Percentiles rank a stretch among this genome's conserved stretches.
Conservation (phyloP, 1,284 basidiomycete genomes). For the Cutaneotrichosporon dermatis region DNA sequence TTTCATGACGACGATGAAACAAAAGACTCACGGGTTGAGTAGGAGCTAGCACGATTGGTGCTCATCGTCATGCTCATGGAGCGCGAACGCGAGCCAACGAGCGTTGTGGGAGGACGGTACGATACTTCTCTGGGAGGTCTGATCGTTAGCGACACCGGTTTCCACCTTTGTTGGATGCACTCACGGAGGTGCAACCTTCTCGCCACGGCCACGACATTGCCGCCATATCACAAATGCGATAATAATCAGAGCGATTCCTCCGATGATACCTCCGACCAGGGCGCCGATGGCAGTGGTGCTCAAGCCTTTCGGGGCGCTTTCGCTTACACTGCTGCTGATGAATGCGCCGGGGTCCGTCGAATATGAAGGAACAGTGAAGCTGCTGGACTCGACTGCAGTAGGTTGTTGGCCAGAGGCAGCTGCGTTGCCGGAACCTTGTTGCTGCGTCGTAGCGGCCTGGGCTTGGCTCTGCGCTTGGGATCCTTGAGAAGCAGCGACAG, state of each 20-base stretch:
- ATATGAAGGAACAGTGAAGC: constrained; percentile 12
- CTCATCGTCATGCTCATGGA: constrained; percentile 9
- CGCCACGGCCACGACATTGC: constrained; percentile 27
- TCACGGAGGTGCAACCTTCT: constrained; percentile 43
- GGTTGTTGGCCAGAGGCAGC: too few relatives aligned
- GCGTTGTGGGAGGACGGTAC: constrained; percentile 1
- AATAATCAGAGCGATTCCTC: constrained; percentile 27
- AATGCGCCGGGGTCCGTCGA: constrained; percentile 5
- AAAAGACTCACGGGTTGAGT: constrained; percentile 32
- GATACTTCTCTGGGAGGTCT: constrained; percentile 37
- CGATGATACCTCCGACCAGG: constrained; percentile 42
- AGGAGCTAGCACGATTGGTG: constrained; percentile 25
- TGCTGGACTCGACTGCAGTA: neutral
- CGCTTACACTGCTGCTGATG: constrained; percentile 7
- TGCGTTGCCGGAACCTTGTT: too few relatives aligned
- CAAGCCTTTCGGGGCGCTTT: constrained; percentile 16
- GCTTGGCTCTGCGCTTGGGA: too few relatives aligned
- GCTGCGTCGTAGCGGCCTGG: too few relatives aligned
- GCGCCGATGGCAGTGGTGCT: constrained; percentile 42
- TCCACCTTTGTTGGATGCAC: constrained; percentile 12
- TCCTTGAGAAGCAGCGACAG: too few relatives aligned
- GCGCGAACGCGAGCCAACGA: constrained; percentile 3
- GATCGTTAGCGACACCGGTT: constrained; percentile 2
- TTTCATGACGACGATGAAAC: too few relatives aligned
- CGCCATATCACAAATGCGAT: constrained; percentile 30